Percentiles rank a stretch among this genome's conserved stretches.
phyloP scores from a whole-genome alignment of 441 rosid species.

The Populus tomentosa region DNA sequence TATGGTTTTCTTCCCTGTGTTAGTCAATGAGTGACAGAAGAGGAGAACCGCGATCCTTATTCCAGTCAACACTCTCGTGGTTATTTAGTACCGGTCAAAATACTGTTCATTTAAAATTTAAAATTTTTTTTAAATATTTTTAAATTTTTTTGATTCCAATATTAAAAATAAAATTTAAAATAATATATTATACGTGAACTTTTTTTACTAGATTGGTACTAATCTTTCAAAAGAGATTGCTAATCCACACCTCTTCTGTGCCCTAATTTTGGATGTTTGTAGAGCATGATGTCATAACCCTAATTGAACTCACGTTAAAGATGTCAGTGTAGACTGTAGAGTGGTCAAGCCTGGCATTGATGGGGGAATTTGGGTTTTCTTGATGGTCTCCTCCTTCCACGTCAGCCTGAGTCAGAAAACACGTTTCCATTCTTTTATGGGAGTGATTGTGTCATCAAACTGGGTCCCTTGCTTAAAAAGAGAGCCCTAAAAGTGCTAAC shows the following conservation, averaged over 20 bases:
- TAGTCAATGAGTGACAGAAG: too few species aligned
- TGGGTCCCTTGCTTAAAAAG: slow-evolving; percentile 14
- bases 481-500: slow-evolving; percentile 4
- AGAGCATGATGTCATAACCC: slow-evolving; percentile 4
- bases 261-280: neutral
- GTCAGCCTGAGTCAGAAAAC: slow-evolving; percentile 39
- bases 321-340: neutral
- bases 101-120: too few species aligned
- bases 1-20: too few species aligned
- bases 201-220: neutral
- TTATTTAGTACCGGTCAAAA: too few species aligned
- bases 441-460: slow-evolving; percentile 14
- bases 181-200: neutral
- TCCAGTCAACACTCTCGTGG: too few species aligned
- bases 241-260: neutral
- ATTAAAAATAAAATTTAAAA: too few species aligned
- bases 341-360: slow-evolving; percentile 5
- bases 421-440: slow-evolving; percentile 22
- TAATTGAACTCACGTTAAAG: neutral
- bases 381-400: slow-evolving; percentile 26
- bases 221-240: slow-evolving; percentile 2
- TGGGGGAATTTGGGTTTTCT: slow-evolving; percentile 28
- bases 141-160: too few species aligned
- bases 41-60: too few species aligned
- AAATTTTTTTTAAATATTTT: too few species aligned